A percentile compares a stretch with the other conserved stretches of the same genome.
Conservation (phyloP, 345 rosid species). For the Eucalyptus victrix region DNA sequence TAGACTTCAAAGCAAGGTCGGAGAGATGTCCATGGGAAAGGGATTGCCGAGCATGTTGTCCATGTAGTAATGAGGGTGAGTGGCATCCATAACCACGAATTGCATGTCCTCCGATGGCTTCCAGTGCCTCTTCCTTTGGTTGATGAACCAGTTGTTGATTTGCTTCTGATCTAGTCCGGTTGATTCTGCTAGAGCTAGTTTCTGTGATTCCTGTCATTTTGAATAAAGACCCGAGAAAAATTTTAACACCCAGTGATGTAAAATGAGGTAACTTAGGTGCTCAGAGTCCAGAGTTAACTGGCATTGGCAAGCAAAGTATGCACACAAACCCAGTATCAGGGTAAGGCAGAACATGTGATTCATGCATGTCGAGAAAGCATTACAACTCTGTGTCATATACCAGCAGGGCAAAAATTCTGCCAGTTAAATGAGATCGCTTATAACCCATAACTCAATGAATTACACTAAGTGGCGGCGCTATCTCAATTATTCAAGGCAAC, state of each 20-base stretch:
- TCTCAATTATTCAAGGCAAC: neutral
- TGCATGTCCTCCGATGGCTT: constrained; percentile 97
- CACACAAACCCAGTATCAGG: neutral
- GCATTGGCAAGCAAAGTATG: neutral
- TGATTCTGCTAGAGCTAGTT: constrained; percentile 76
- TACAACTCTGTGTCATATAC: neutral
- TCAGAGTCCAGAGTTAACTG: neutral
- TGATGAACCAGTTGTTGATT: constrained; percentile 98
- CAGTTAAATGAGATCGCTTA: neutral
- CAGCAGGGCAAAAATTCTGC: neutral
- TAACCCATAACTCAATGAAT: neutral
- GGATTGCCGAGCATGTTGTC: constrained; percentile 71
- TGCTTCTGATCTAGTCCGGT: constrained; percentile 96
- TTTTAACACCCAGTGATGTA: neutral
- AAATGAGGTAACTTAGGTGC: neutral
- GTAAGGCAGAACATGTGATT: neutral
- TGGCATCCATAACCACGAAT: constrained; percentile 78
- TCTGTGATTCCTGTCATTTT: constrained; percentile 74
- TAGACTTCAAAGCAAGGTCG: constrained; percentile 32
- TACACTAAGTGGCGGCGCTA: neutral
- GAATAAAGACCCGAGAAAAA: neutral
- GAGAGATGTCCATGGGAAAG: constrained; percentile 66
- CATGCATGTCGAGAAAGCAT: neutral
- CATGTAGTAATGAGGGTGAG: constrained; percentile 69
- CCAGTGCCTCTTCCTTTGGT: constrained; percentile 99